Base-by-base conservation (phyloP, 495 filamentous ascomycete species). In the Pyrenula aspistea region DNA sequence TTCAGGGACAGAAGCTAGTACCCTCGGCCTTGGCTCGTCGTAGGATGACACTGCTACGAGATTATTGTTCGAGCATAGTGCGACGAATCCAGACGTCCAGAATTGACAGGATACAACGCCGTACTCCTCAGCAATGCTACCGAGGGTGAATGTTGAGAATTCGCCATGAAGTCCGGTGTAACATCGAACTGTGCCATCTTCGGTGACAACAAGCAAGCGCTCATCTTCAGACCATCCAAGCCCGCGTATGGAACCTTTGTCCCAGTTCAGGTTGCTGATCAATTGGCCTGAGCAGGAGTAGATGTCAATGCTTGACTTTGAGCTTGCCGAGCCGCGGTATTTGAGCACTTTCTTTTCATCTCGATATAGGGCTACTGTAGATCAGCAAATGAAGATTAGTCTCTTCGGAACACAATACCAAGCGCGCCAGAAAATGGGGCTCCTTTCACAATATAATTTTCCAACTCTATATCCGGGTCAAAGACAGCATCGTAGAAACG, bases 191-290 rank as follows among this genome's bases (percentile, higher is more conserved):
- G 83, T 91, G 54, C 93, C 93, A 63, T 97, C 93, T 56, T 87
- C 82, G 2, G 89, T 88, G 53, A 96, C 83, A 2, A 95, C 85
- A 8, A 98, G 73, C 15, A 98, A 78, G 68, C 89, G 88, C 77
- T 98, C 93, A 60, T 96, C 89, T 64, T 95, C 93, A 31, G 91
- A 96, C 93, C 93, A 98, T 20, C 93, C 93, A 19, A 97, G 77
- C 10, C 90, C 91, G 66, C 84, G 84, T 62, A 98, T 89, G 1
- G 84, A 77, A 25, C 89, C 89, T 75, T 91, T 88, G 60, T 98
- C 93, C 89, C 91, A 97, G 76, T 80, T 80, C 58, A 89, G 82
- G 59, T 76, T 76, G 61, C 82, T 77, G 48, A 97, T 87, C 42
- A 87, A 79, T 69, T 87, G 91, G 24, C 94, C 93, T 2, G 93